Base-by-base conservation (phyloP, 176 grass and related monocot genomes). In the Oropetium thomaeum region DNA sequence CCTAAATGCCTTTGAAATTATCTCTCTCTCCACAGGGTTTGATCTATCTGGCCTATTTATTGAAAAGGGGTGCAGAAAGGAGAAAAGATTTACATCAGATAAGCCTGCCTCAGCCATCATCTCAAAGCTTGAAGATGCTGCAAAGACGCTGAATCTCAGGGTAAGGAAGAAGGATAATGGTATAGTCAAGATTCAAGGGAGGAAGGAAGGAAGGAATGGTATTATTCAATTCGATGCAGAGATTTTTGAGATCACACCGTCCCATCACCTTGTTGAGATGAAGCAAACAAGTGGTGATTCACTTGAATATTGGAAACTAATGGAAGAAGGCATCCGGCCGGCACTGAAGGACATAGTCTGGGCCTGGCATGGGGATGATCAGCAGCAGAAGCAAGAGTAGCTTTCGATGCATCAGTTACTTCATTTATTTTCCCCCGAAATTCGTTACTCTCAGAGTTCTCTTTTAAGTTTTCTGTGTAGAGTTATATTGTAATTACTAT, bases 1-100 rank as follows among this genome's bases (percentile, higher is more conserved):
- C 40, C 63, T 97, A 44, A 97, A 97, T 76, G 93, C 93, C 38
- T 97, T 97, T 9, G 87, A 90, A 59, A 93, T 97, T 43, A 97
- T 97, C 48, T 88, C 90, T 33, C 85, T 78, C 33, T 82, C 85
- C n/a, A 49, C 76, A 79, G 85, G 85, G 30, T 83, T 87, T 6
- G 44, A 79, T 65, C 80, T 87, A 41, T 74, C 93, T 4, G 85
- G 84, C 25, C 68, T 97, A 5, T 93, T 97, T 85, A 63, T 85
- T n/a, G 76, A 77, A 42, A 79, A 66, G 31, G 82, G 74, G 3
- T 43, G 58, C 52, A 97, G 37, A 53, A 93, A 85, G 67, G 90
- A 90, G 62, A 19, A 62, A 54, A 71, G 85, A 39, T 87, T 87
- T 62, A 83, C 80, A 52, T 87, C 85, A 43, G 82, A 54, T 31